Evolutionary conservation across 495 filamentous ascomycete genomes (phyloP), one percentile per base, ranked within the genome.

Genomic region (Penicillium manginii): DNA sequence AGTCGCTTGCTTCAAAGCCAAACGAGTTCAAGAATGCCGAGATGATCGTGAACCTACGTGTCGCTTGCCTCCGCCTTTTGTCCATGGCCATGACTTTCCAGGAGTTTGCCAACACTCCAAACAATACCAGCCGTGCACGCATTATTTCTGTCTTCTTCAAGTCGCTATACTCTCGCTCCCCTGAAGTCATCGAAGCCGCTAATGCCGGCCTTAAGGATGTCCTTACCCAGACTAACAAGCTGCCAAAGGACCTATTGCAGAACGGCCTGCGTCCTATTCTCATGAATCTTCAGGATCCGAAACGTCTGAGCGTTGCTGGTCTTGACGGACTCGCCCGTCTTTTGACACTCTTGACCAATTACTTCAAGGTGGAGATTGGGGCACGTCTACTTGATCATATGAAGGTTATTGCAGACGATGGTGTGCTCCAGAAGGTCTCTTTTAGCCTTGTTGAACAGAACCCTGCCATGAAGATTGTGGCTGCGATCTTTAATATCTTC

Each of bases 351-450:
- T 76, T 99, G 19, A 99, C 96, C 0, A 98, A 96, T 50, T 98
- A 98, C 69, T 99, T 99, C 79, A 99, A 99, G 74, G 93, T 97
- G 2, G 96, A 97, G 69, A 99, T 99, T 48, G 96, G 96, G 6
- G 84, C 91, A 33, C 83, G 93, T 43, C 74, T 99, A 8, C 77
- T 99, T 15, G 93, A 96, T 46, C 96, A 99, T 60, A 88, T 98
- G 79, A 93, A 91, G 68, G 82, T 86, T 14, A 91, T 99, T 65
- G 94, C 93, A 0, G 93, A 97, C 60, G 81, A 88, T 19, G 77
- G 77, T 35, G 82, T 84, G 9, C 75, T 98, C 54, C 93, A 97
- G 70, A 91, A 92, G 66, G 88, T 94, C 3, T 97, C 93, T 0
- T 97, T 97, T 73, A 92, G 86, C 6, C 84, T 97, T 54, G 88